phyloP scores from a whole-genome alignment of 345 rosid species.

The Bruguiera parviflora region DNA sequence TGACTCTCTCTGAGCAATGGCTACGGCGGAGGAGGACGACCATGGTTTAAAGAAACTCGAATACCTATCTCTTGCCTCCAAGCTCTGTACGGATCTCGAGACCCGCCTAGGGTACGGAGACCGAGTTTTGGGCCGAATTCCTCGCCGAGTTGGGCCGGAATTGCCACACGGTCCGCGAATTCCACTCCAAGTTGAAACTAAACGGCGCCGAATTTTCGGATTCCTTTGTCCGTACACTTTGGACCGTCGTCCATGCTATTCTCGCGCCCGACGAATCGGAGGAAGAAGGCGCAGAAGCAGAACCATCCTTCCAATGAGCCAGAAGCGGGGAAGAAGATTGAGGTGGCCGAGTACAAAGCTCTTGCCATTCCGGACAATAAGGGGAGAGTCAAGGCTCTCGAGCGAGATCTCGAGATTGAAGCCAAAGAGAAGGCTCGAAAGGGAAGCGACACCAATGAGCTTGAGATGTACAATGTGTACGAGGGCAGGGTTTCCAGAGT shows the following conservation, averaged over 20 bases:
- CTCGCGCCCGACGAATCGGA: constrained; percentile 65
- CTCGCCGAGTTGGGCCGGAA: constrained; percentile 60
- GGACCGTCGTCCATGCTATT: constrained; percentile 75
- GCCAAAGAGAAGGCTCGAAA: neutral
- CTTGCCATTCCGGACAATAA: constrained; percentile 3
- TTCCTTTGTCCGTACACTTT: constrained; percentile 68
- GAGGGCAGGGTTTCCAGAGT: constrained; percentile 79
- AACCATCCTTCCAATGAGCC: neutral
- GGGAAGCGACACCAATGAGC: constrained; percentile 43
- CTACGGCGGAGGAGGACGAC: constrained; percentile 2
- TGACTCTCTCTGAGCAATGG: too few relatives aligned
- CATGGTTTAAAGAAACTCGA: constrained; percentile 48
- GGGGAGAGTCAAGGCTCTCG: constrained; percentile 11
- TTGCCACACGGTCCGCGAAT: constrained; percentile 63
- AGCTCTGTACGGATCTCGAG: constrained; percentile 77
- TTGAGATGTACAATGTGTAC: constrained; percentile 69
- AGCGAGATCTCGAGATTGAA: constrained; percentile 11
- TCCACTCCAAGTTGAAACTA: constrained; percentile 63
- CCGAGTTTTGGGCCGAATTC: constrained; percentile 66
- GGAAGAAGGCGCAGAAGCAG: constrained; percentile 12
- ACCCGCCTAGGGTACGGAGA: constrained; percentile 69
- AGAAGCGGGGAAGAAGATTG: neutral
- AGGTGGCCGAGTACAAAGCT: constrained; percentile 1
- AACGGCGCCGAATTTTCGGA: constrained; percentile 86
- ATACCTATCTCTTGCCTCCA: constrained; percentile 65